Percentiles rank a stretch among this genome's conserved stretches.
Evolutionary conservation across 768 basidiomycete genomes (phyloP).

Genomic region (Xerocomus brunneocitrinus): DNA sequence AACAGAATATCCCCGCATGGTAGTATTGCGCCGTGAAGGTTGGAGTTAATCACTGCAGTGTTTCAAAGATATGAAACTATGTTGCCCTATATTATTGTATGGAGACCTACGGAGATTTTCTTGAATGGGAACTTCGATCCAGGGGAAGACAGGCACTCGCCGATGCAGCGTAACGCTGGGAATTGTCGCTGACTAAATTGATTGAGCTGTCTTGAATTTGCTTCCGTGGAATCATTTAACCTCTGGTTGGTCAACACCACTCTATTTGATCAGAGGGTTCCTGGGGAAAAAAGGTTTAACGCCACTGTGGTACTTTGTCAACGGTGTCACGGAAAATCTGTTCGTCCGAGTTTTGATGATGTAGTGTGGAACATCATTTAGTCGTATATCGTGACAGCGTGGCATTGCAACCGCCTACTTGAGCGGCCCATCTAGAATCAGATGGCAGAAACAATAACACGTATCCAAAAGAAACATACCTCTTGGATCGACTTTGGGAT

Average conservation of each 20-base stretch:
- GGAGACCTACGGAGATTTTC: background rate
- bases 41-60: background rate
- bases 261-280: background rate
- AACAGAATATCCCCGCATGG: conserved; percentile 20
- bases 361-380: background rate
- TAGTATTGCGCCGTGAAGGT: conserved; percentile 15
- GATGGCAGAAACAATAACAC: background rate
- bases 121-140: conserved; percentile 6
- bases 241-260: background rate
- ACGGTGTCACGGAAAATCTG: conserved; percentile 1
- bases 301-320: conserved; percentile 1
- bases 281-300: conserved; percentile 6
- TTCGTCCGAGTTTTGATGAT: background rate
- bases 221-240: conserved; percentile 1
- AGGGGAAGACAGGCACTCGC: conserved; percentile 3
- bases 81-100: background rate
- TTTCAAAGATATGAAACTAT: conserved; percentile 1
- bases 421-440: no score
- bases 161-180: conserved; percentile 1
- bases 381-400: background rate
- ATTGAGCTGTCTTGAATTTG: conserved; percentile 1
- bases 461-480: background rate
- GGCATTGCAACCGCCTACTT: background rate
- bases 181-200: conserved; percentile 9
- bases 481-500: background rate